phyloP scores from a whole-genome alignment of 2,329 filamentous ascomycete genomes.

The Cercospora zeae-maydis region DNA sequence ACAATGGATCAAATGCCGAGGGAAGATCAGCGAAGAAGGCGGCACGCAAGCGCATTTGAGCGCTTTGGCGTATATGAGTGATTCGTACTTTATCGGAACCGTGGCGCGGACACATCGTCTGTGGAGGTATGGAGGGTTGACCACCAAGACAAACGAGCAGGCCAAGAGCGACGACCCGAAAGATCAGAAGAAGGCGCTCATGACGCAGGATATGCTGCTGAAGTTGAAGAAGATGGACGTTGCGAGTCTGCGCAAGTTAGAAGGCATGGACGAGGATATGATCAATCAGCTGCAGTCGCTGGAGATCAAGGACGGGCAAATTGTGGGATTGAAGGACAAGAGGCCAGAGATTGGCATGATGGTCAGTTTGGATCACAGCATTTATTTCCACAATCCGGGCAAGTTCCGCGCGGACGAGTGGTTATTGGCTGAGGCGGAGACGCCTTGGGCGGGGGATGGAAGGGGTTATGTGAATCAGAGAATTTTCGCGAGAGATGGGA shows the following conservation, averaged over 20 bases:
- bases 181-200: constrained; percentile 21
- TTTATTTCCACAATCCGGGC: constrained; percentile 53
- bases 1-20: constrained; percentile 70
- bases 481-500: constrained; percentile 68
- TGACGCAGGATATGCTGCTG: constrained; percentile 43
- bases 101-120: constrained; percentile 76
- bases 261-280: constrained; percentile 50
- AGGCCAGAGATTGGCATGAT: constrained; percentile 73
- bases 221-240: constrained; percentile 46
- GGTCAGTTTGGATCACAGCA: constrained; percentile 71
- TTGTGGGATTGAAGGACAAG: constrained; percentile 51
- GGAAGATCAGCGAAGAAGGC: constrained; percentile 67
- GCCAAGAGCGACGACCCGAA: constrained; percentile 6
- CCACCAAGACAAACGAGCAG: constrained; percentile 21
- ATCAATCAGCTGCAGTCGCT: constrained; percentile 48
- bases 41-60: constrained; percentile 77
- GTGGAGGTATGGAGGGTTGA: constrained; percentile 60
- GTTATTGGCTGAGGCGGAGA: constrained; percentile 78
- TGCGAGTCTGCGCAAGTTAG: constrained; percentile 41
- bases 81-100: constrained; percentile 90
- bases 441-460: constrained; percentile 74
- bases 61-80: constrained; percentile 82
- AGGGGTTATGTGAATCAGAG: constrained; percentile 71
- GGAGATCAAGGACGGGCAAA: constrained; percentile 38
- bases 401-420: constrained; percentile 59